Evolutionary conservation across 2,329 filamentous ascomycete species (phyloP).

Genomic region (Claviceps digitariae): DNA sequence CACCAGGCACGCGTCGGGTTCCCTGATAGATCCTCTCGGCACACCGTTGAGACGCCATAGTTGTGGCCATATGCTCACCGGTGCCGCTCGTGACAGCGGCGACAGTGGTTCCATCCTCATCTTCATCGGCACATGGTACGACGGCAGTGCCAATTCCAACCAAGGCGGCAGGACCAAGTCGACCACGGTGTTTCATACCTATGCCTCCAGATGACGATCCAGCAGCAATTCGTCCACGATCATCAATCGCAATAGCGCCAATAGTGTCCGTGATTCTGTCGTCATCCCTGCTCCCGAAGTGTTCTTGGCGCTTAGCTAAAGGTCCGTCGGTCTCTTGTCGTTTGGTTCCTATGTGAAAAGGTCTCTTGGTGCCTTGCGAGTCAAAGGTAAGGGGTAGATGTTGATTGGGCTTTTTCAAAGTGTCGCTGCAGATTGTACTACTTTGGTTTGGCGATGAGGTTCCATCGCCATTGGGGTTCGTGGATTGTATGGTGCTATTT

Average conservation of each 20-base stretch:
- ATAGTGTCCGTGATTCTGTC: constrained; percentile 80
- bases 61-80: constrained; percentile 95
- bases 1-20: constrained; percentile 45
- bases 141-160: constrained; percentile 86
- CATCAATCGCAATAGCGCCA: constrained; percentile 86
- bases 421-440: neutral
- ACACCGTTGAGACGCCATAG: constrained; percentile 76
- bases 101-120: constrained; percentile 55
- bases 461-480: constrained; percentile 8
- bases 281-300: constrained; percentile 25
- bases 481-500: neutral
- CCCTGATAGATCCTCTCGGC: constrained; percentile 71
- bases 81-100: constrained; percentile 87
- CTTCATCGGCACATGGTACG: constrained; percentile 59
- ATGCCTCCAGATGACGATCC: constrained; percentile 95
- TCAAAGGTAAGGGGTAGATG: neutral
- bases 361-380: constrained; percentile 21
- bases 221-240: constrained; percentile 74
- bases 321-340: constrained; percentile 3
- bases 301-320: constrained; percentile 8
- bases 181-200: constrained; percentile 92
- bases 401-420: neutral
- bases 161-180: constrained; percentile 82
- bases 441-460: constrained; percentile 9
- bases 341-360: constrained; percentile 6